These are phyloP conservation scores for Debaryomyces sp. DNA, from an alignment of 1,139 yeast species.

Conservation along the genomic window DNA sequence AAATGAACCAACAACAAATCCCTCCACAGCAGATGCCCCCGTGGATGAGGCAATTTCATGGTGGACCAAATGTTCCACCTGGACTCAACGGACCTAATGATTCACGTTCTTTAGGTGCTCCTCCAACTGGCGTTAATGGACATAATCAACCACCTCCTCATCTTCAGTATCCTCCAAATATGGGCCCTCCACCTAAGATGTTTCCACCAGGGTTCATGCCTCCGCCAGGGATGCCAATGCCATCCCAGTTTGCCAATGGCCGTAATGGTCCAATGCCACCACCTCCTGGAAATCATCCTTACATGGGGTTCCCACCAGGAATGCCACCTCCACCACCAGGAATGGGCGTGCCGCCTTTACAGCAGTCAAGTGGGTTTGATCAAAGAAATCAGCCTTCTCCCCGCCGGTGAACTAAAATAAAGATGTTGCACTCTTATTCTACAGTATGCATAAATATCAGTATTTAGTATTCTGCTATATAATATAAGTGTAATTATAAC, in stretches of 20 bases:
- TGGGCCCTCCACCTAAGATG: conserved; percentile 33
- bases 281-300: conserved; percentile 21
- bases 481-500: conserved; percentile 20
- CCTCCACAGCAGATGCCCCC: conserved; percentile 23
- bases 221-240: conserved; percentile 29
- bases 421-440: not conserved
- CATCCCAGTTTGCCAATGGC: conserved; percentile 24
- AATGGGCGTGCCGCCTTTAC: conserved; percentile 7
- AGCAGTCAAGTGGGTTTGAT: conserved; percentile 1
- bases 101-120: conserved; percentile 13
- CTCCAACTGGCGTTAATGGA: conserved; percentile 12
- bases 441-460: not conserved
- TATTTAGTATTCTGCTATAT: not conserved
- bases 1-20: conserved; percentile 10
- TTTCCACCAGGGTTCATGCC: conserved; percentile 33
- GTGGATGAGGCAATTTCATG: conserved; percentile 26
- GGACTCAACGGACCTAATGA: conserved; percentile 8
- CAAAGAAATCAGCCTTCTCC: not conserved
- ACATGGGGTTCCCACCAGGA: conserved; percentile 30
- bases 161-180: conserved; percentile 14
- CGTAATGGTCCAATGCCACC: conserved; percentile 23
- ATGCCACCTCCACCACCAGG: conserved; percentile 21
- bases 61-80: not conserved
- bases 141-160: conserved; percentile 19
- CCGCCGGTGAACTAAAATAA: not conserved